A percentile compares a stretch with the other conserved stretches of the same genome.
phyloP scores from a whole-genome alignment of 176 grass and related monocot species.

The Zoysia pacifica region DNA sequence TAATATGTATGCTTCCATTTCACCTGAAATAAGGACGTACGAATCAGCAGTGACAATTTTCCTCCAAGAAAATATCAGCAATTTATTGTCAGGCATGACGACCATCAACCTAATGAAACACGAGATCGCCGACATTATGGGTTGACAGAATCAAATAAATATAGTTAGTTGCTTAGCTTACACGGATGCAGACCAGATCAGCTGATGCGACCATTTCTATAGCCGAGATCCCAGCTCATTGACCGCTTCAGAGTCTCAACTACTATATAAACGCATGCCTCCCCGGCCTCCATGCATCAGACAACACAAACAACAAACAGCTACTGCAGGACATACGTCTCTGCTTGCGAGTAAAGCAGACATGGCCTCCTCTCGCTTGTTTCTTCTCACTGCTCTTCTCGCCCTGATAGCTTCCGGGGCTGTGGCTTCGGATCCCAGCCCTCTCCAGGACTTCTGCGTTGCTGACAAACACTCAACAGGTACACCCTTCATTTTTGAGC shows the following conservation, averaged over 20 bases:
- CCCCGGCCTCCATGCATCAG: background rate
- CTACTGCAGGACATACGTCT: background rate
- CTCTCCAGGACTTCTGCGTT: slow-evolving; percentile 14
- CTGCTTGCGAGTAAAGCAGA: background rate
- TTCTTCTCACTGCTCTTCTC: slow-evolving; percentile 7
- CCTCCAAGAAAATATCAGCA: too few species aligned
- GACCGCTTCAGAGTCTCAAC: background rate
- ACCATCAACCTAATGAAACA: background rate
- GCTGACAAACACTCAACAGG: slow-evolving; percentile 13
- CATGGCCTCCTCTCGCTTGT: background rate
- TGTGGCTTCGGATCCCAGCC: slow-evolving; percentile 12
- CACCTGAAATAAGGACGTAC: too few species aligned
- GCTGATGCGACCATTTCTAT: background rate
- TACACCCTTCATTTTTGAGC: background rate
- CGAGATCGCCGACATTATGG: too few species aligned
- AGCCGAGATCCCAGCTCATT: background rate
- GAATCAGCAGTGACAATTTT: background rate
- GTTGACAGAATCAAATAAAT: background rate
- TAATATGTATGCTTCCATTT: too few species aligned
- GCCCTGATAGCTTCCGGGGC: background rate
- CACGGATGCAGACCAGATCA: background rate
- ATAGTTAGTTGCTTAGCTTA: background rate
- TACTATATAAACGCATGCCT: slow-evolving; percentile 7
- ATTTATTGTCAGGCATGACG: background rate
- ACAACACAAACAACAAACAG: background rate